Evolutionary conservation across 495 filamentous ascomycete genomes (phyloP), one percentile per base, ranked within the genome.

Genomic region (Lophium mytilinum): DNA sequence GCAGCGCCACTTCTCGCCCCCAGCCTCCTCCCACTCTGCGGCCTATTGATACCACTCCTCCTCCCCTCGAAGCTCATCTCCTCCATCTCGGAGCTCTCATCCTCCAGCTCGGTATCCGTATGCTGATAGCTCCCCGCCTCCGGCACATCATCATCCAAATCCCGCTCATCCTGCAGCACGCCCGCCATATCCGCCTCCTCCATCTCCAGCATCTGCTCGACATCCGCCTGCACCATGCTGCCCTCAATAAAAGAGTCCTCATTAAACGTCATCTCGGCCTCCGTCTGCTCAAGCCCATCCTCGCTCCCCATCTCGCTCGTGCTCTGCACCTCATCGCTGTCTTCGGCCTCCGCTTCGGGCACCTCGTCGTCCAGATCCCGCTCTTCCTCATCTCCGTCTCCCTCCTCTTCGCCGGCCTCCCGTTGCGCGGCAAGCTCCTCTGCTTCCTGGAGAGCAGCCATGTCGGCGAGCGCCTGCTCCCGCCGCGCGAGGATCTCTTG

Each of bases 81-180:
- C 34, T 79, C 79, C 8, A 72, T 70, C 10, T 73, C 70, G 24
- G 61, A 71, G 54, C 71, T 76, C 41, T 63, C 73, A 18, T 87
- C 70, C 54, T 84, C 82, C n/a, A 77, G 79, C 60, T 92, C 88
- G 7, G 87, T 89, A 71, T 95, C 89, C 18, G 89, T 95, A 64
- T 95, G 89, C 71, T 88, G 81, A 63, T 87, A 88, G 57, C 79
- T 78, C 5, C 77, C 80, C 45, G 83, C 84, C 59, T 86, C 83
- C 33, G 84, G 84, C 24, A 87, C 77, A 58, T 83, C 80, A 37
- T 82, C 83, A 66, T 87, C 84, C 5, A 87, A 72, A 66, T 87
- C 75, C 14, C 65, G 59, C 56, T 71, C 76, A 7, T 76, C 78
- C n/a, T 76, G 69, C 24, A 72, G 66, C 42, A 80, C 74, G n/a